phyloP scores from a whole-genome alignment of 345 rosid genomes.

The Brassica rapa region DNA sequence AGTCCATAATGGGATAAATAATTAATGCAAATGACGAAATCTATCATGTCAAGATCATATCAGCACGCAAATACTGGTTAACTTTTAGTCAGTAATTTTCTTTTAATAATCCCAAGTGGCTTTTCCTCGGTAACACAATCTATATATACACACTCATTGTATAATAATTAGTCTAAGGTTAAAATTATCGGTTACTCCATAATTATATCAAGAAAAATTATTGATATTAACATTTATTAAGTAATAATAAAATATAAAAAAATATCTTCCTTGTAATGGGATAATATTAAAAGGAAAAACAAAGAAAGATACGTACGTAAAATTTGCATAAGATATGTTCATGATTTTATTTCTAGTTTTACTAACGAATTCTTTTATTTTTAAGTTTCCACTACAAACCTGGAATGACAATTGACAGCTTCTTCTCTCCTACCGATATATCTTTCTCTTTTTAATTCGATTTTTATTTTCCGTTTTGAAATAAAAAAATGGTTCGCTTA shows the following conservation, averaged over 20 bases:
- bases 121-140: not conserved
- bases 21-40: slow-evolving; percentile 31
- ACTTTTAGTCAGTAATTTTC: not conserved
- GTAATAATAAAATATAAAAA: not conserved
- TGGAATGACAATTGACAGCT: slow-evolving; percentile 31
- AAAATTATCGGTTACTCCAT: not conserved
- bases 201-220: too few relatives aligned
- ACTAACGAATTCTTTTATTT: not conserved
- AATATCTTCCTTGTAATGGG: not conserved
- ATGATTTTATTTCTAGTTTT: not conserved
- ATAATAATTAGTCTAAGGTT: not conserved
- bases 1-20: slow-evolving; percentile 15
- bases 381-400: slow-evolving; percentile 33
- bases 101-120: not conserved
- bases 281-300: not conserved
- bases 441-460: slow-evolving; percentile 15
- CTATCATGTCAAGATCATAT: slow-evolving; percentile 26
- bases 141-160: not conserved
- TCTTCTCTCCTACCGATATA: slow-evolving; percentile 43
- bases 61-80: not conserved
- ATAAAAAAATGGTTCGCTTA: not conserved
- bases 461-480: not conserved
- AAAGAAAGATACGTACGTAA: not conserved
- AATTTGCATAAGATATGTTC: not conserved
- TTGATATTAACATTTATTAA: too few relatives aligned